Base-by-base conservation (phyloP, 192 early-diverging fungal species). In the Bifiguratus adelaidae region DNA sequence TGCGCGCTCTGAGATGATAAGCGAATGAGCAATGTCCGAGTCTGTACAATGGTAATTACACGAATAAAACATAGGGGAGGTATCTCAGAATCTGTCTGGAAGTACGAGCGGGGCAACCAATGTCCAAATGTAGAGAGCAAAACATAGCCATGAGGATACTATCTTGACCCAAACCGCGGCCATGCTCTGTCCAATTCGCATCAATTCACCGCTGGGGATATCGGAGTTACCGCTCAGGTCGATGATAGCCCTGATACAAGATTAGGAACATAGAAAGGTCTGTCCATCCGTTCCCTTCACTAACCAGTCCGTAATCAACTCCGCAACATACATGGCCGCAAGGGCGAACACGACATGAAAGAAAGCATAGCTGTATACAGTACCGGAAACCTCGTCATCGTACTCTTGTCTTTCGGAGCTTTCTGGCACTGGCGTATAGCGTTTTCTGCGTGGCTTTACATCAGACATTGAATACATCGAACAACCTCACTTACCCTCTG, bases 161-260 rank as follows among this genome's bases (percentile, higher is more conserved):
- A 86, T 58, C 56, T 88, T 89, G 49, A 88, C 83, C 86, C 86
- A 95, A 3, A 89, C 92, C 0, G 87, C 85, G 1, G 73, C 70
- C 74, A 71, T 76, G 28, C 82, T 84, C 37, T 86, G 77, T 9
- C 88, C 92, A 33, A 95, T 86, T 4, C 75, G 68, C 32, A 81
- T 68, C 25, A 80, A 29, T 73, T n/a, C n/a, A n/a, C n/a, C n/a
- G n/a, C n/a, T n/a, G n/a, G n/a, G n/a, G n/a, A n/a, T n/a, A n/a
- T n/a, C 76, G 3, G 41, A 51, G 24, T 63, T 82, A 73, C 52
- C 52, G 44, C 13, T 27, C 3, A 46, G 19, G 20, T 8, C 25
- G 22, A 18, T 27, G 32, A 50, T 33, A 50, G 58, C 45, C 76
- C 69, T 54, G 57, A 22, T 6, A 29, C 8, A 48, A 3, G 3